Evolutionary conservation across 2,329 filamentous ascomycete species (phyloP).

Genomic region (Talaromyces albobiverticillius): DNA sequence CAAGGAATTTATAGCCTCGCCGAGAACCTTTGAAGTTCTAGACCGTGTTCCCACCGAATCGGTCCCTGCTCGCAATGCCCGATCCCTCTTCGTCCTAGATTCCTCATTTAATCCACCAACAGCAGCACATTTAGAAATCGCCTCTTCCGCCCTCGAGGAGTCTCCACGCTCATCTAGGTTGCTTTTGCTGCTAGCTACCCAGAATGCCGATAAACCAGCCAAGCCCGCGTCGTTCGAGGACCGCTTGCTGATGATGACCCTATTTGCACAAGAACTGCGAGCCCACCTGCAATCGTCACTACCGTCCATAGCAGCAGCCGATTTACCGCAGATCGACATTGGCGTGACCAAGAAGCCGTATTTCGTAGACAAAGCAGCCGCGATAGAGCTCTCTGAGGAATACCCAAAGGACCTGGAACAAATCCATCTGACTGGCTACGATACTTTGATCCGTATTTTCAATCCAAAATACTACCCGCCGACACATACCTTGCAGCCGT

Average conservation of each 20-base stretch:
- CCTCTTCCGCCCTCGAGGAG: conserved; percentile 50
- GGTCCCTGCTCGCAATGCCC: conserved; percentile 18
- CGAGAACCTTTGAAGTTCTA: conserved; percentile 32
- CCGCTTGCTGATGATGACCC: conserved; percentile 48
- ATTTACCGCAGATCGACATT: conserved; percentile 41
- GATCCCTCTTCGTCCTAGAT: conserved; percentile 61
- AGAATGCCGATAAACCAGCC: conserved; percentile 63
- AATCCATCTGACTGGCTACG: conserved; percentile 48
- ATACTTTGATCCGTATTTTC: conserved; percentile 49
- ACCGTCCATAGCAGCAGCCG: neutral
- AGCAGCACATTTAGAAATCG: conserved; percentile 56
- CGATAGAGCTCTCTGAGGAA: conserved; percentile 36
- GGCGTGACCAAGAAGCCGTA: conserved; percentile 49
- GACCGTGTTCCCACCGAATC: conserved; percentile 22
- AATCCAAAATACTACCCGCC: conserved; percentile 49
- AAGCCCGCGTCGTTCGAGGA: conserved; percentile 49
- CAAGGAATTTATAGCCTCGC: conserved; percentile 42
- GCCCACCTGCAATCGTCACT: conserved; percentile 22
- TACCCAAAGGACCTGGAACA: conserved; percentile 41
- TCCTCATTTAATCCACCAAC: conserved; percentile 67
- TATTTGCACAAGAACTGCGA: conserved; percentile 45
- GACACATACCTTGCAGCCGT: conserved; percentile 38
- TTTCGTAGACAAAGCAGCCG: conserved; percentile 47
- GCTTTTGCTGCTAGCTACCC: conserved; percentile 59
- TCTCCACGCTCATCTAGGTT: conserved; percentile 39